Evolutionary conservation across 345 rosid genomes (phyloP).

Genomic region (Citrus maxima): DNA sequence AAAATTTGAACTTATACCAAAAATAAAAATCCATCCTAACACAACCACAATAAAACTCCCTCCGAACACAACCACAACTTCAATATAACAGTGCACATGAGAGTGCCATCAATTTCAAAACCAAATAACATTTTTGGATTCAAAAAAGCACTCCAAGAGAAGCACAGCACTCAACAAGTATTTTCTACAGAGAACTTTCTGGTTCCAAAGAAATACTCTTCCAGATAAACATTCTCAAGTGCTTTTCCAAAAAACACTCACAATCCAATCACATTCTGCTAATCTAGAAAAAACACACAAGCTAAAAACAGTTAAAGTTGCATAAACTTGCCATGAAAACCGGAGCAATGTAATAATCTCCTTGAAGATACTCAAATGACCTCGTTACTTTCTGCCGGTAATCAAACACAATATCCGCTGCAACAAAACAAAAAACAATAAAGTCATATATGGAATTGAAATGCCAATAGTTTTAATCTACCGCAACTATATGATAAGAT

Average conservation of each 20-base stretch:
- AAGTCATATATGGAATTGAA: not conserved
- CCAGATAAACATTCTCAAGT: not conserved
- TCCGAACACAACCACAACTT: too few species aligned
- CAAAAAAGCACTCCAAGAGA: not conserved
- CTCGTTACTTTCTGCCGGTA: conserved; percentile 88
- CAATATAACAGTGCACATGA: not conserved
- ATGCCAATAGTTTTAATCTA: not conserved
- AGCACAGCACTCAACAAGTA: not conserved
- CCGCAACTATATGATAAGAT: not conserved
- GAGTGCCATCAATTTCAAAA: not conserved
- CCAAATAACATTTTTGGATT: not conserved
- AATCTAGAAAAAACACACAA: not conserved
- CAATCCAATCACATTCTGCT: not conserved
- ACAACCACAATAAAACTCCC: too few species aligned
- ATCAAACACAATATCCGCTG: conserved; percentile 96
- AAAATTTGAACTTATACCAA: not conserved
- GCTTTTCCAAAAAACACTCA: not conserved
- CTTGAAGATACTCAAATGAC: conserved; percentile 87
- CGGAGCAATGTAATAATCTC: conserved; percentile 94
- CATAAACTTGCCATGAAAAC: conserved; percentile 53
- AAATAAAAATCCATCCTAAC: not conserved
- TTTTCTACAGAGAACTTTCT: not conserved
- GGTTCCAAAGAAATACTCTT: not conserved
- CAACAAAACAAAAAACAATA: conserved; percentile 5
- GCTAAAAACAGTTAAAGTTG: not conserved